Conservation (phyloP, 805 yeast species). For the Yarrowia alimentaria region DNA sequence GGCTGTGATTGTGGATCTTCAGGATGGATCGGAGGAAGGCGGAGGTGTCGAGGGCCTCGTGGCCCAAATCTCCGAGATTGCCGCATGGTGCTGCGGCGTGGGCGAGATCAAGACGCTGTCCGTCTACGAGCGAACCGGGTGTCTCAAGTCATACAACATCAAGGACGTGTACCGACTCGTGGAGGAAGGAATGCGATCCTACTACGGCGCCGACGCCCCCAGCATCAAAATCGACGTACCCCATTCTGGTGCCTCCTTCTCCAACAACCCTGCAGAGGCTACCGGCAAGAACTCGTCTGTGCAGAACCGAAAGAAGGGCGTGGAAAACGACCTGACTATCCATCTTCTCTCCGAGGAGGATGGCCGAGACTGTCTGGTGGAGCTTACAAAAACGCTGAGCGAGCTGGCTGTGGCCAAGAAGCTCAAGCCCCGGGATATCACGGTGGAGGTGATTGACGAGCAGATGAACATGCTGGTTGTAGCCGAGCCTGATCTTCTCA, state of each 20-base stretch:
- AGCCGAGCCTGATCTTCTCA: constrained; percentile 85
- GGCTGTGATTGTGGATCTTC: constrained; percentile 71
- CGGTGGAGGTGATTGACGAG: constrained; percentile 65
- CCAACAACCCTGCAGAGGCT: constrained; percentile 34
- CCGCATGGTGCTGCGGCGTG: constrained; percentile 78
- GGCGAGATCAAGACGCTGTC: constrained; percentile 74
- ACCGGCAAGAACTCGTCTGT: constrained; percentile 23
- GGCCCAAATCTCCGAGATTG: constrained; percentile 70
- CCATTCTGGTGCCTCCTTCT: constrained; percentile 42
- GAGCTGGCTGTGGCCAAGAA: constrained; percentile 64
- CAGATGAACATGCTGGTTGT: constrained; percentile 65
- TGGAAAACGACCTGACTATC: constrained; percentile 49
- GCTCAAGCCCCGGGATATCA: constrained; percentile 62
- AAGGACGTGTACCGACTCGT: constrained; percentile 53
- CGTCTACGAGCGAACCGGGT: constrained; percentile 78
- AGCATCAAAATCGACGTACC: constrained; percentile 63
- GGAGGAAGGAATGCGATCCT: constrained; percentile 57
- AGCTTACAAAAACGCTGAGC: constrained; percentile 80
- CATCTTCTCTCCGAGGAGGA: constrained; percentile 70
- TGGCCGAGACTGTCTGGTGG: constrained; percentile 88
- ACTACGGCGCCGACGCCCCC: constrained; percentile 75
- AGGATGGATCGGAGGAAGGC: constrained; percentile 77
- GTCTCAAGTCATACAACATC: constrained; percentile 46
- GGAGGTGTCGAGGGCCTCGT: constrained; percentile 85
- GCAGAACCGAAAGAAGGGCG: background rate